Conservation (phyloP, 768 basidiomycete genomes). For the Tephrocybe sp. region DNA sequence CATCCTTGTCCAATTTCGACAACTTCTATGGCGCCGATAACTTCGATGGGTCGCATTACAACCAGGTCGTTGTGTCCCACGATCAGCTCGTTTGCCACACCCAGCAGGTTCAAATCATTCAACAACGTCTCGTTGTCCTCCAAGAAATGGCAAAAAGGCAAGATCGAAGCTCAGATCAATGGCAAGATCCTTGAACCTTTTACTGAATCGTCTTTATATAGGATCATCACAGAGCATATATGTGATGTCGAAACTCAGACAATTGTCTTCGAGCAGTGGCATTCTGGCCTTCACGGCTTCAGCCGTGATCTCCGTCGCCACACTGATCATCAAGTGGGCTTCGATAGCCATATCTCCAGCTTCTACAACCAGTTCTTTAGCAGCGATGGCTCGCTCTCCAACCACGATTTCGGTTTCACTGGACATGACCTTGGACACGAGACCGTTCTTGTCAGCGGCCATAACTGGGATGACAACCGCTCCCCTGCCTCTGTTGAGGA, state of each 20-base stretch:
- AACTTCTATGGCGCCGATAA: conserved; percentile 45
- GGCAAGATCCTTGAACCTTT: background rate
- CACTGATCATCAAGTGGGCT: conserved; percentile 38
- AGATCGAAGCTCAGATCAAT: background rate
- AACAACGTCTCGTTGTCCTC: conserved; percentile 44
- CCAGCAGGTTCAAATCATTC: conserved; percentile 38
- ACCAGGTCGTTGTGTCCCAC: conserved; percentile 32
- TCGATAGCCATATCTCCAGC: conserved; percentile 34
- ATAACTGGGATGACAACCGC: conserved; percentile 38
- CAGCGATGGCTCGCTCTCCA: conserved; percentile 36
- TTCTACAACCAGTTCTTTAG: conserved; percentile 34
- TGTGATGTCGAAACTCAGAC: conserved; percentile 52
- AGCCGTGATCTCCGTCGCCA: conserved; percentile 39
- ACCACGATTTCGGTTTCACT: conserved; percentile 39
- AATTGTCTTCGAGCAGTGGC: conserved; percentile 44
- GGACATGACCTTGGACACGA: conserved; percentile 37
- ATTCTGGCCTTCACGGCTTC: conserved; percentile 39
- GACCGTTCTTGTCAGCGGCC: conserved; percentile 34
- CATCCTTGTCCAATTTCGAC: conserved; percentile 39
- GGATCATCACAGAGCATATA: conserved; percentile 45
- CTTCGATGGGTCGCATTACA: conserved; percentile 38
- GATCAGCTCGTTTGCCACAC: conserved; percentile 40
- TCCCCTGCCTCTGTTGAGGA: conserved; percentile 29
- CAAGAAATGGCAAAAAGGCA: conserved; percentile 48
- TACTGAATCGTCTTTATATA: conserved; percentile 13